Base-by-base conservation (phyloP, 129 eudicot species). In the Saposhnikovia divaricata region DNA sequence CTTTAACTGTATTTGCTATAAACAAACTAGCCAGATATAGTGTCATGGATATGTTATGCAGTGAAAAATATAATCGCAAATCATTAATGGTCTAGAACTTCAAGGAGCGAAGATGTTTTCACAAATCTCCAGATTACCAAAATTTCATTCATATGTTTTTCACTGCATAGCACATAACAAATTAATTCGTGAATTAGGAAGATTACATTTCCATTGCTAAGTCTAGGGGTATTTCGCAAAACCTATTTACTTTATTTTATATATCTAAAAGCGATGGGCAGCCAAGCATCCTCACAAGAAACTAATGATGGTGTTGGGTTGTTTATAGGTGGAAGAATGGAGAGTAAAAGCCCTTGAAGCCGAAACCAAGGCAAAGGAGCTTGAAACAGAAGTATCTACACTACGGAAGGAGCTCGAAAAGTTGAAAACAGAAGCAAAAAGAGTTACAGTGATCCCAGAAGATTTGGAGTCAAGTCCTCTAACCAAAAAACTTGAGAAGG, bases 261-360 rank as follows among this genome's bases (percentile, higher is more conserved):
- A 31, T 31, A 31, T 31, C 34, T 31, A 31, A 31, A 31, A 31
- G 34, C 34, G 34, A 31, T 31, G 34, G 1, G 34, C 34, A 31
- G 34, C 34, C 34, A 31, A 31, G 34, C 34, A 31, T 31, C 34
- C 34, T 53, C 10, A 6, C 63, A 21, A 21, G 25, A 53, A 53
- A 53, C 63, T 53, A 21, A 45, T n/a, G 48, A 27, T 14, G 13
- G 44, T 40, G 40, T 27, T 8, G n/a, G 40, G 4, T 55, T 80
- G 74, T 78, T 80, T 39, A 50, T 80, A 95, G 98, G 93, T 89
- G 82, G 85, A 87, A 81, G 90, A 91, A 78, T 95, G 97, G 98
- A 90, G 82, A 72, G 87, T 80, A 65, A 95, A 86, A 84, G 93
- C 98, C 28, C 75, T 75, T 9, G 77, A 72, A n/a, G 85, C 79